Percentiles rank a stretch among this genome's conserved stretches.
phyloP scores from a whole-genome alignment of 805 yeast species.

The Kuraishia borneana region DNA sequence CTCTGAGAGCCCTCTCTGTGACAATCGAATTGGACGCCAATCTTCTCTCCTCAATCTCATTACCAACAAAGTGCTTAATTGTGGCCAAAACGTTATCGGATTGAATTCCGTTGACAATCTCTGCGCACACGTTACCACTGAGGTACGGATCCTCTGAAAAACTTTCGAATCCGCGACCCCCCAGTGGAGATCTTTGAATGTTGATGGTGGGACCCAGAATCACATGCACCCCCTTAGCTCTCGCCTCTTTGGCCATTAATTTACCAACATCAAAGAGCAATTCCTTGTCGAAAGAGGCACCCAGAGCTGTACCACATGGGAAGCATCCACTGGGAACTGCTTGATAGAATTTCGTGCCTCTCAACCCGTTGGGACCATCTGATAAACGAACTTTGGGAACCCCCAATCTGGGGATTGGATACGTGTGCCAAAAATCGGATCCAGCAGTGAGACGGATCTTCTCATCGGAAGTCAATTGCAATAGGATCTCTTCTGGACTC shows the following conservation, averaged over 20 bases:
- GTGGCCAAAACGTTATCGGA: slow-evolving; percentile 38
- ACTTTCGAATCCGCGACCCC: slow-evolving; percentile 32
- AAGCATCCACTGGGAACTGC: slow-evolving; percentile 31
- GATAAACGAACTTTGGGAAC: slow-evolving; percentile 23
- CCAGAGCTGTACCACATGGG: slow-evolving; percentile 36
- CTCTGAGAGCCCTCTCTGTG: slow-evolving; percentile 53
- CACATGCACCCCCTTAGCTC: slow-evolving; percentile 29
- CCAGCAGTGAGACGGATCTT: neutral
- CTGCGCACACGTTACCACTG: slow-evolving; percentile 34
- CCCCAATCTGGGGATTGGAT: slow-evolving; percentile 16
- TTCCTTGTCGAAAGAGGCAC: slow-evolving; percentile 29
- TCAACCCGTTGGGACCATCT: slow-evolving; percentile 39
- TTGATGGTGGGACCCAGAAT: slow-evolving; percentile 25
- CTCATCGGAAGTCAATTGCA: neutral
- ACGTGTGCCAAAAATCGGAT: slow-evolving; percentile 29
- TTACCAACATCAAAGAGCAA: slow-evolving; percentile 26
- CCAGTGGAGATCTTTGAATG: slow-evolving; percentile 31
- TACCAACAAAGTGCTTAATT: slow-evolving; percentile 52
- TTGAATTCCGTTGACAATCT: slow-evolving; percentile 45
- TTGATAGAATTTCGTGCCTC: slow-evolving; percentile 30
- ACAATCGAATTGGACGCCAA: slow-evolving; percentile 34
- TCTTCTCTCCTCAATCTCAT: slow-evolving; percentile 51
- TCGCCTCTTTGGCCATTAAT: slow-evolving; percentile 32
- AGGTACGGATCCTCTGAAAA: slow-evolving; percentile 31
- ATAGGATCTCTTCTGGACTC: neutral